A percentile compares a stretch with the other conserved stretches of the same genome.
phyloP scores from a whole-genome alignment of 1,284 basidiomycete species.

The Vanrija sp. region DNA sequence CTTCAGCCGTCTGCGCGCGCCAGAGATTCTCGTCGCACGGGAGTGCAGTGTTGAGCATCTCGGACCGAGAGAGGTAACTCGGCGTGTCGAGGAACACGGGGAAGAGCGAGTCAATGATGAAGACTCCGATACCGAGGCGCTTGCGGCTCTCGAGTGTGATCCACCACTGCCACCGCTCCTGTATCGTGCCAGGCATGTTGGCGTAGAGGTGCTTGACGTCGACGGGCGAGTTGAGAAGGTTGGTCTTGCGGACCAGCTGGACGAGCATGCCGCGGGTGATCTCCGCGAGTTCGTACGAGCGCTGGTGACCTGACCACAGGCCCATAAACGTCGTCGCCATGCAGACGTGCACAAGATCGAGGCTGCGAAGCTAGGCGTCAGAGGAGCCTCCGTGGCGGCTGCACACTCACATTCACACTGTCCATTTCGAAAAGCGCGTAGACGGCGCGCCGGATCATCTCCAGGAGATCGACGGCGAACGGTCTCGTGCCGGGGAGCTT shows the following conservation, averaged over 20 bases:
- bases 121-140: conserved; percentile 22
- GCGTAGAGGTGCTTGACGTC: conserved; percentile 1
- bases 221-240: conserved; percentile 15
- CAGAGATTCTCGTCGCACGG: conserved; percentile 26
- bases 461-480: conserved; percentile 19
- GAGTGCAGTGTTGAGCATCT: conserved; percentile 23
- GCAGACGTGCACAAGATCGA: conserved; percentile 19
- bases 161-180: conserved; percentile 22
- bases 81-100: conserved; percentile 15
- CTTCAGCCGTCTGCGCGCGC: conserved; percentile 16
- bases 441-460: conserved; percentile 21
- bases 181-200: neutral
- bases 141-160: conserved; percentile 22
- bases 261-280: conserved; percentile 19
- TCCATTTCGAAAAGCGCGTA: conserved; percentile 22
- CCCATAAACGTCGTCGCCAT: conserved; percentile 17
- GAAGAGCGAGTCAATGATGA: conserved; percentile 18
- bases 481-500: conserved; percentile 13
- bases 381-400: neutral
- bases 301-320: conserved; percentile 22
- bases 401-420: conserved; percentile 16
- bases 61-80: conserved; percentile 22
- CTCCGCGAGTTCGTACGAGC: conserved; percentile 25
- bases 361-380: conserved; percentile 12
- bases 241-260: conserved; percentile 24